Conservation (phyloP, 2,329 filamentous ascomycete species). For the Diaporthe citrichinensis region DNA sequence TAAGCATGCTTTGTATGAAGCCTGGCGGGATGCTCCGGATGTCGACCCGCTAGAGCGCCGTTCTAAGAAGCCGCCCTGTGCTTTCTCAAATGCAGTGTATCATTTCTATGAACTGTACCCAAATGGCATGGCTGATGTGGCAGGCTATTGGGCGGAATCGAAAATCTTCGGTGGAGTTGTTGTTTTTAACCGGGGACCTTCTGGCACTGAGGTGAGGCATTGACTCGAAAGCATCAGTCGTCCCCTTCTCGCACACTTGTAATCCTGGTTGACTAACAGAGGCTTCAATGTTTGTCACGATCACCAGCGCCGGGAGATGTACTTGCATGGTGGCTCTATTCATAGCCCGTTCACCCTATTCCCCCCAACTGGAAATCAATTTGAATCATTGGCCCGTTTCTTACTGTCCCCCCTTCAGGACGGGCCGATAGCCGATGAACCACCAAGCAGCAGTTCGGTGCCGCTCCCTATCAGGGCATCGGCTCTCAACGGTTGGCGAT, state of each 20-base stretch:
- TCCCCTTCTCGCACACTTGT: not conserved
- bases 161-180: conserved; percentile 10
- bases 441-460: not conserved
- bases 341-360: not conserved
- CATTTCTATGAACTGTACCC: not conserved
- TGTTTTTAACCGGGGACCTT: not conserved
- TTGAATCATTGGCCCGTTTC: not conserved
- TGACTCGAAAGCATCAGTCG: not conserved
- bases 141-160: not conserved
- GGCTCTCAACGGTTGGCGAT: not conserved
- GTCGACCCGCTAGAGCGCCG: not conserved
- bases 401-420: not conserved
- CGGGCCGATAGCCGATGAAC: not conserved
- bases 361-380: not conserved
- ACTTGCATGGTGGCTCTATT: not conserved
- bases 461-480: not conserved
- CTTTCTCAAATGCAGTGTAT: not conserved
- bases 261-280: not conserved
- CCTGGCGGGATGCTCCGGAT: not conserved
- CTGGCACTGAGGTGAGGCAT: not conserved
- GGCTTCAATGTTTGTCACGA: not conserved
- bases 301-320: not conserved
- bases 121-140: not conserved
- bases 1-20: not conserved
- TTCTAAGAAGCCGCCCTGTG: not conserved